Base-by-base conservation (phyloP, 192 early-diverging fungal genomes). In the Phycomyces nitens region DNA sequence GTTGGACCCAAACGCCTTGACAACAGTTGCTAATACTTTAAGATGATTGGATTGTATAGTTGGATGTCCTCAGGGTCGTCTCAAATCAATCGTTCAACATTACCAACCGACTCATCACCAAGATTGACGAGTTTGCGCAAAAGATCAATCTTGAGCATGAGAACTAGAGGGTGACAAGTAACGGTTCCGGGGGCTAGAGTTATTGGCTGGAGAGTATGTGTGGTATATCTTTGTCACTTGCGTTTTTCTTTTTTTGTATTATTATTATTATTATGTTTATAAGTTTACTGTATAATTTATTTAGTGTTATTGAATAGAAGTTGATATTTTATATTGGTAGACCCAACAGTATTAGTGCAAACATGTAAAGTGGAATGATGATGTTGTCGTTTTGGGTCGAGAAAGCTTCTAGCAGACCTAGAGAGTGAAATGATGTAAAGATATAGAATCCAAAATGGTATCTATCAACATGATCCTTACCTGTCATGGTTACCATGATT, bases 301-400 rank as follows among this genome's bases (percentile, higher is more conserved):
- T 34, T n/a, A 2, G 29, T 34, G 3, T 34, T 34, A 34, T 34
- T 34, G 3, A 34, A 34, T 34, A 34, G 29, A 34, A 34, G 3
- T 1, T 47, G 44, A 47, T 47, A 11, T 11, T n/a, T 47, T 47
- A 47, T 47, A 47, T 7, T 3, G 44, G 12, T 18, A n/a, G 11
- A 18, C 44, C 18, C 18, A 18, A 11, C 15, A 18, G 12, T 47
- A 47, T 11, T 18, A 47, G 70, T 54, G 88, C 64, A 60, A 81
- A 85, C 77, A 88, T 86, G 56, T 81, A 86, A 54, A 94, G 80
- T 2, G 96, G 95, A 56, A 97, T 85, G 21, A 95, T 76, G 34
- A 96, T 74, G 71, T 99, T 99, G 71, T 99, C 96, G 68, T 99
- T 99, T 78, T 99, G 95, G 54, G 84, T 87, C 1, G 94, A 91